A percentile compares a stretch with the other conserved stretches of the same genome.
Evolutionary conservation across 257 asterid genomes (phyloP).

Genomic region (Primulina eburnea): DNA sequence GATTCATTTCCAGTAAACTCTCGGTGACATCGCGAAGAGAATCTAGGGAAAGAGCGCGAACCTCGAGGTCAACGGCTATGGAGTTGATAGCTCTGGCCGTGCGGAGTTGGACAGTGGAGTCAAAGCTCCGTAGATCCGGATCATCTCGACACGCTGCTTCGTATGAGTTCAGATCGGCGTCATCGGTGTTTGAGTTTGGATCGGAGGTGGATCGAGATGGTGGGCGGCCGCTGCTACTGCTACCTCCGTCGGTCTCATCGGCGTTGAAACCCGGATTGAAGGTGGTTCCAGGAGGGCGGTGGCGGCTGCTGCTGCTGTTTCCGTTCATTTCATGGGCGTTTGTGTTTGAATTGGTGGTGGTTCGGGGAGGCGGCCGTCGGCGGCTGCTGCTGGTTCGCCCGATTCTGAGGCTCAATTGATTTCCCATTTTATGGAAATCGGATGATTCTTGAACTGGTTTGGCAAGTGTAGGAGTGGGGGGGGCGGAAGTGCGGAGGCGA

Average conservation of each 20-base stretch:
- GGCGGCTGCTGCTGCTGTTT: slow-evolving; percentile 1
- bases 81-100: slow-evolving; percentile 47
- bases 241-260: neutral
- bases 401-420: slow-evolving; percentile 28
- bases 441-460: neutral
- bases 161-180: slow-evolving; percentile 47
- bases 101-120: slow-evolving; percentile 36
- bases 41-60: slow-evolving; percentile 42
- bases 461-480: neutral
- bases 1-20: slow-evolving; percentile 56
- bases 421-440: slow-evolving; percentile 33
- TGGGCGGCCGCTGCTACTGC: neutral
- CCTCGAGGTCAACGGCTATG: slow-evolving; percentile 38
- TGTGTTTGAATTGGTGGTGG: too few relatives aligned
- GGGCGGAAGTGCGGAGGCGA: too few relatives aligned
- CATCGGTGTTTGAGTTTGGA: slow-evolving; percentile 3
- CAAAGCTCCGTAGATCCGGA: slow-evolving; percentile 40
- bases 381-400: neutral
- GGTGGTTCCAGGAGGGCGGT: neutral
- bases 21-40: slow-evolving; percentile 52
- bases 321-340: neutral
- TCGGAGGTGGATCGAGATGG: slow-evolving; percentile 12
- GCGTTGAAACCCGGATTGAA: neutral
- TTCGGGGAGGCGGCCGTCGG: too few relatives aligned
- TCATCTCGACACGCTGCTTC: slow-evolving; percentile 50